Conservation (phyloP, 2,329 filamentous ascomycete genomes). For the Coleophoma crateriformis region DNA sequence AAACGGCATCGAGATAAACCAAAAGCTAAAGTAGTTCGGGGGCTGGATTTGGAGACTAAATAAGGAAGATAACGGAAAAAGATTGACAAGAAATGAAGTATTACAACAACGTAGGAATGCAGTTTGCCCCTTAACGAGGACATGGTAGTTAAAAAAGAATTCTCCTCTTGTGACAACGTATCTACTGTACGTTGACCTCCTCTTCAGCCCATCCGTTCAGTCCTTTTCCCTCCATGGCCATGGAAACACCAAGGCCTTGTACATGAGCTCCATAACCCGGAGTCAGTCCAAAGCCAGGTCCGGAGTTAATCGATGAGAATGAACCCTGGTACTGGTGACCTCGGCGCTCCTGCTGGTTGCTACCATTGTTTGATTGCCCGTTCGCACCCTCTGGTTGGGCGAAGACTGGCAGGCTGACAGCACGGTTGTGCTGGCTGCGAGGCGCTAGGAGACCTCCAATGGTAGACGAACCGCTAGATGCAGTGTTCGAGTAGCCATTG, state of each 20-base stretch:
- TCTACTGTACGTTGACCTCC: slow-evolving; percentile 24
- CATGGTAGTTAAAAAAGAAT: neutral
- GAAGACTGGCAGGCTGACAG: slow-evolving; percentile 78
- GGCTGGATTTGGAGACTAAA: neutral
- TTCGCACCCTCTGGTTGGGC: slow-evolving; percentile 55
- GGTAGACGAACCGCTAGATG: slow-evolving; percentile 56
- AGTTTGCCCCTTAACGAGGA: slow-evolving; percentile 2
- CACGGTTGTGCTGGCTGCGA: slow-evolving; percentile 56
- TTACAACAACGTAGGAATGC: slow-evolving; percentile 15
- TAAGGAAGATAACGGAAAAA: neutral
- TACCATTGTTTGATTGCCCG: slow-evolving; percentile 9
- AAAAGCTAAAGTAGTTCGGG: too few species aligned
- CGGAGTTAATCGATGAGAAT: slow-evolving; percentile 30
- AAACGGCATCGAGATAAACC: too few species aligned
- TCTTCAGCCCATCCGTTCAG: slow-evolving; percentile 66
- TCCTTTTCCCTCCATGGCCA: slow-evolving; percentile 53
- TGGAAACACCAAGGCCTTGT: slow-evolving; percentile 52
- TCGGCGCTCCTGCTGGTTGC: slow-evolving; percentile 38
- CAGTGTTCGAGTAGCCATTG: slow-evolving; percentile 46
- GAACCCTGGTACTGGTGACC: slow-evolving; percentile 63
- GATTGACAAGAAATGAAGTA: slow-evolving; percentile 1
- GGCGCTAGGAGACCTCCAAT: slow-evolving; percentile 75
- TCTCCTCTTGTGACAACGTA: neutral
- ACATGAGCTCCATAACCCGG: slow-evolving; percentile 17
- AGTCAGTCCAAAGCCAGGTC: slow-evolving; percentile 11